Base-by-base conservation (phyloP, 2,329 filamentous ascomycete species). In the Hypoxylon sp. region DNA sequence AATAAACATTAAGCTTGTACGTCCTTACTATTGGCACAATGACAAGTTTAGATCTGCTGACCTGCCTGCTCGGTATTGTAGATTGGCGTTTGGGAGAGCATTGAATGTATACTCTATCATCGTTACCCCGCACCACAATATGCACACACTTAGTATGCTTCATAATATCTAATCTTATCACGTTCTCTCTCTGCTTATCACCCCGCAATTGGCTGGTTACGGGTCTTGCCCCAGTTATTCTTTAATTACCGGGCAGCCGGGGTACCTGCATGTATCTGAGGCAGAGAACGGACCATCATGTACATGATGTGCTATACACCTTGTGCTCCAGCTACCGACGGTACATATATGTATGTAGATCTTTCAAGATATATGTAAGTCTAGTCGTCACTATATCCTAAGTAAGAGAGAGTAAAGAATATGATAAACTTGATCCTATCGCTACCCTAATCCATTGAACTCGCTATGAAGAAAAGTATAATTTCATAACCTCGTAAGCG, bases 131-230 rank as follows among this genome's bases (percentile, higher is more conserved):
- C 65, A 67, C 44, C 65, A 67, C 44, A 19, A 33, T 29, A 26
- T 29, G 39, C 22, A 54, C 42, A 29, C 10, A 26, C 37, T 29
- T 47, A 31, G 5, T 31, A 9, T 22, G 19, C 19, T 22, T 22
- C 19, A 22, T 22, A 22, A 14, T 29, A 26, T 67, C 35, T 19
- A 60, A 66, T 70, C 67, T 67, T 64, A 70, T 70, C 67, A 60
- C 44, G n/a, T 31, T 53, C 39, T 14, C 24, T 42, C 19, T 22
- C 19, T 19, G 13, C 66, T 67, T 64, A 67, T 62, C 59, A 65
- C 64, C 68, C 68, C 68, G 61, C 68, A 67, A 61, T 63, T 65
- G 44, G 57, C 37, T 9, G 50, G 44, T 11, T 44, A 4, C 13
- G 51, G 52, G 58, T 5, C 31, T 22, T 29, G 24, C 33, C 35